Percentiles rank a stretch among this genome's conserved stretches.
These are phyloP conservation scores for Hexamita inflata DNA, from an alignment of 208 protist species.

Conservation along the genomic window DNA sequence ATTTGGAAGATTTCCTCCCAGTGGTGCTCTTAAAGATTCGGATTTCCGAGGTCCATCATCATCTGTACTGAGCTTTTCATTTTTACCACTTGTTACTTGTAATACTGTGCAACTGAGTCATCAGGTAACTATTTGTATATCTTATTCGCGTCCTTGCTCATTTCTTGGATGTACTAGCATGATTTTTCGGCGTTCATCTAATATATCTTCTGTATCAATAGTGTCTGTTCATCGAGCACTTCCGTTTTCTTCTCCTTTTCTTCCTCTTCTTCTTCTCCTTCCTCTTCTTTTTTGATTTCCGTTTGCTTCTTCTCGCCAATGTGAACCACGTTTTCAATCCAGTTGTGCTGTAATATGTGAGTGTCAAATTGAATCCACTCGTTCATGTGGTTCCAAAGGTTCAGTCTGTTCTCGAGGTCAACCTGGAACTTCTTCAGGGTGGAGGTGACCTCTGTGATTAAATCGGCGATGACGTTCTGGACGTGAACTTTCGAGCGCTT, in stretches of 20 bases:
- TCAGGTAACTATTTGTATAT: neutral
- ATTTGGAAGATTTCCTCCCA: conserved; percentile 47
- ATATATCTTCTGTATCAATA: neutral
- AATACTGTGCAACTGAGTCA: neutral
- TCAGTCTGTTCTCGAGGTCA: neutral
- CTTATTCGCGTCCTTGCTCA: conserved; percentile 10
- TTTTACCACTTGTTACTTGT: neutral
- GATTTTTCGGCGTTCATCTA: conserved; percentile 10
- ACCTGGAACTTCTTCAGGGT: neutral
- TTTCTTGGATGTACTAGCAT: neutral
- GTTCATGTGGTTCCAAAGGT: neutral
- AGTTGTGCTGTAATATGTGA: neutral
- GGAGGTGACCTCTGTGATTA: too few species aligned
- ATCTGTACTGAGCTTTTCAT: conserved; percentile 38
- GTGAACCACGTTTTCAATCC: neutral
- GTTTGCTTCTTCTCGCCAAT: neutral
- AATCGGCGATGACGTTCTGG: too few species aligned
- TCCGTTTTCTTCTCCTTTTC: neutral
- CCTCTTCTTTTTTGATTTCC: too few species aligned
- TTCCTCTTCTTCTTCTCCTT: conserved; percentile 5
- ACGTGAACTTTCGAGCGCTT: too few species aligned
- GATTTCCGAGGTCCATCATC: conserved; percentile 40
- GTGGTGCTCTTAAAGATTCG: conserved; percentile 49
- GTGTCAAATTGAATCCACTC: neutral
- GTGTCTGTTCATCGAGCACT: neutral